Evolutionary conservation across 345 rosid species (phyloP).

Genomic region (Ceriops decandra): DNA sequence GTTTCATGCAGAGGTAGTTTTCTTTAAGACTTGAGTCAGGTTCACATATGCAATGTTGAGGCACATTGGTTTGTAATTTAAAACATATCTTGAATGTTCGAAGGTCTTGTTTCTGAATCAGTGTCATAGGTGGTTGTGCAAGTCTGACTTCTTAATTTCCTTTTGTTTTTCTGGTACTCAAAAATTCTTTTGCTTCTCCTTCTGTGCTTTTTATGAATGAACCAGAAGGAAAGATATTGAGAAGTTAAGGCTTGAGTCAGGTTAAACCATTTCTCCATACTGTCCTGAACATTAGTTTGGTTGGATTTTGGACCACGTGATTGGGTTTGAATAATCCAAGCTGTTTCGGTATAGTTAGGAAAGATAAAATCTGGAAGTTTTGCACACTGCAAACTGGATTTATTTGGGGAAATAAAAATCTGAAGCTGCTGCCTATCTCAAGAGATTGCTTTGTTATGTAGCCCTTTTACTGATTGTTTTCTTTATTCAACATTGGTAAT

Average conservation of each 20-base stretch:
- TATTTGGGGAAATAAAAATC: too few species aligned
- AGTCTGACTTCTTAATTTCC: not conserved
- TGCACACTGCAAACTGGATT: too few species aligned
- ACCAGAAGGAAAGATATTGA: too few species aligned
- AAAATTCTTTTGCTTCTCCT: too few species aligned
- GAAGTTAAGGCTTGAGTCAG: too few species aligned
- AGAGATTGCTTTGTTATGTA: not conserved
- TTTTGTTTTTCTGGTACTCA: not conserved
- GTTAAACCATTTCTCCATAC: too few species aligned
- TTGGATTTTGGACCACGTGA: too few species aligned
- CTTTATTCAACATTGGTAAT: not conserved
- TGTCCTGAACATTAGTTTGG: too few species aligned
- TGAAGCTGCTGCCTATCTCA: not conserved
- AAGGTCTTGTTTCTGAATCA: slow-evolving; percentile 9
- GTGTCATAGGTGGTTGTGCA: not conserved
- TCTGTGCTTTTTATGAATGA: too few species aligned
- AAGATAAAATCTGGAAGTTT: too few species aligned
- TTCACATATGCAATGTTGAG: not conserved
- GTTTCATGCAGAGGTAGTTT: slow-evolving; percentile 87
- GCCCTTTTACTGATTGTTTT: not conserved
- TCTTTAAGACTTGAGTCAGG: slow-evolving; percentile 8
- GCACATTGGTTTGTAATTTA: not conserved
- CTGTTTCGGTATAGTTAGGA: too few species aligned
- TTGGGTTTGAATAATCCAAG: too few species aligned
- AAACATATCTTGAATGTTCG: not conserved